Evolutionary conservation across 2,329 filamentous ascomycete species (phyloP).

Genomic region (Teratosphaeriaceae sp.): DNA sequence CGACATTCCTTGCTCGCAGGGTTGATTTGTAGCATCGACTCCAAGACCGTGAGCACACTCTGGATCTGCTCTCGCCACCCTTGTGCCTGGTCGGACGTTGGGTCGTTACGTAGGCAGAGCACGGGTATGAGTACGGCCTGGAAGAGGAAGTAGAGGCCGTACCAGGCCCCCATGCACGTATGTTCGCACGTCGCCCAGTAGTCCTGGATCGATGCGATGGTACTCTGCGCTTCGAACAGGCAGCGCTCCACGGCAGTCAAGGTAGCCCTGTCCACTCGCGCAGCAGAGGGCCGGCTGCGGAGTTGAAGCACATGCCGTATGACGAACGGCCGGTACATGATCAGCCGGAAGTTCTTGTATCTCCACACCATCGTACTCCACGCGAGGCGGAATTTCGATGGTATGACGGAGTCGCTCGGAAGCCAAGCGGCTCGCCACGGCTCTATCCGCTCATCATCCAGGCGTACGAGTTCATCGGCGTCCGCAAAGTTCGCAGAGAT

Average conservation of each 20-base stretch:
- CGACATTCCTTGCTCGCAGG: constrained; percentile 38
- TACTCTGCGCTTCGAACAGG: constrained; percentile 36
- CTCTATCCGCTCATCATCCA: constrained; percentile 36
- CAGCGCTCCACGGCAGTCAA: constrained; percentile 32
- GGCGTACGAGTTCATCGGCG: constrained; percentile 34
- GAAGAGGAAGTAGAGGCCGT: constrained; percentile 45
- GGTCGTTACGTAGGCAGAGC: constrained; percentile 41
- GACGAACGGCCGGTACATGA: constrained; percentile 44
- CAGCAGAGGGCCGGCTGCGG: constrained; percentile 10
- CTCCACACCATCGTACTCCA: constrained; percentile 41
- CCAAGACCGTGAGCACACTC: constrained; percentile 32
- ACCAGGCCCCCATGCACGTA: constrained; percentile 40
- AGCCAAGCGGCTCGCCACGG: constrained; percentile 36
- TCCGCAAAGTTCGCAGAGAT: constrained; percentile 40
- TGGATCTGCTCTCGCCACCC: constrained; percentile 39
- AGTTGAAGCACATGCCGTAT: constrained; percentile 32
- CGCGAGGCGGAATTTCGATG: constrained; percentile 33
- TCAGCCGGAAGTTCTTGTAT: constrained; percentile 40
- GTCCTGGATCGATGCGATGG: constrained; percentile 33
- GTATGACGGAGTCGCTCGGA: constrained; percentile 26
- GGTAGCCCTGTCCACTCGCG: constrained; percentile 10
- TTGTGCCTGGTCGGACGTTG: constrained; percentile 29
- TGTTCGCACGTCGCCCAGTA: constrained; percentile 35
- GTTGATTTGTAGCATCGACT: constrained; percentile 34
- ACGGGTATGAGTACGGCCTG: constrained; percentile 45